These are phyloP conservation scores for Penicillium silybi DNA, from an alignment of 495 filamentous ascomycete genomes.

Conservation along the genomic window DNA sequence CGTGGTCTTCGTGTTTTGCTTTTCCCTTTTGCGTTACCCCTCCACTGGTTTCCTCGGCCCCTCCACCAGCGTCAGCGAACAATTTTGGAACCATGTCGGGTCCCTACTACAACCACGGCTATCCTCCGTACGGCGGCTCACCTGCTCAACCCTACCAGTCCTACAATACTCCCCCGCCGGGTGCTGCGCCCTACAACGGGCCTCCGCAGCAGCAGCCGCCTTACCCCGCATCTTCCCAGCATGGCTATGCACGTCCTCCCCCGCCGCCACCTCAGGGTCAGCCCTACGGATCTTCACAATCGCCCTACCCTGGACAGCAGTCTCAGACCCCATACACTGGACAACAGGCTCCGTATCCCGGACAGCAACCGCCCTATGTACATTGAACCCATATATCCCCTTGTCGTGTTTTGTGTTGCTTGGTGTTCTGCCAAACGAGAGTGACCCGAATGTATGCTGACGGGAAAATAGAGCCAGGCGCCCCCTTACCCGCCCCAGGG, in stretches of 20 bases:
- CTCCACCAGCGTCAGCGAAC: not conserved
- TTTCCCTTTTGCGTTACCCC: conserved; percentile 2
- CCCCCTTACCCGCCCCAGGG: conserved; percentile 29
- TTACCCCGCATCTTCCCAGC: not conserved
- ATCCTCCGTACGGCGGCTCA: conserved; percentile 38
- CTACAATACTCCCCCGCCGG: conserved; percentile 28
- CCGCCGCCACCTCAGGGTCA: conserved; percentile 3
- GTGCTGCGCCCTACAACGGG: conserved; percentile 28
- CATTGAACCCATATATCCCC: conserved; percentile 16
- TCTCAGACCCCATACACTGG: conserved; percentile 11
- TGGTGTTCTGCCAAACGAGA: not conserved
- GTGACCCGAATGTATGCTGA: conserved; percentile 12
- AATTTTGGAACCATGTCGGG: conserved; percentile 35
- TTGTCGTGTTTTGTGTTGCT: conserved; percentile 9
- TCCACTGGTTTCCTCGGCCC: conserved; percentile 9
- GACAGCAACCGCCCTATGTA: conserved; percentile 30
- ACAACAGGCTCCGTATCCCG: not conserved
- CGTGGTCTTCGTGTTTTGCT: conserved; percentile 2
- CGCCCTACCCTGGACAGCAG: conserved; percentile 12
- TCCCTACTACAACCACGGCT: conserved; percentile 34
- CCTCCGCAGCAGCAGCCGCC: conserved; percentile 19
- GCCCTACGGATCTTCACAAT: conserved; percentile 5
- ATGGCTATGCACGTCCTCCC: not conserved
- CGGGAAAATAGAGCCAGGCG: conserved; percentile 16
- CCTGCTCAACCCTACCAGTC: conserved; percentile 37